These are phyloP conservation scores for Mycena metata DNA, from an alignment of 768 basidiomycete genomes.

Conservation along the genomic window DNA sequence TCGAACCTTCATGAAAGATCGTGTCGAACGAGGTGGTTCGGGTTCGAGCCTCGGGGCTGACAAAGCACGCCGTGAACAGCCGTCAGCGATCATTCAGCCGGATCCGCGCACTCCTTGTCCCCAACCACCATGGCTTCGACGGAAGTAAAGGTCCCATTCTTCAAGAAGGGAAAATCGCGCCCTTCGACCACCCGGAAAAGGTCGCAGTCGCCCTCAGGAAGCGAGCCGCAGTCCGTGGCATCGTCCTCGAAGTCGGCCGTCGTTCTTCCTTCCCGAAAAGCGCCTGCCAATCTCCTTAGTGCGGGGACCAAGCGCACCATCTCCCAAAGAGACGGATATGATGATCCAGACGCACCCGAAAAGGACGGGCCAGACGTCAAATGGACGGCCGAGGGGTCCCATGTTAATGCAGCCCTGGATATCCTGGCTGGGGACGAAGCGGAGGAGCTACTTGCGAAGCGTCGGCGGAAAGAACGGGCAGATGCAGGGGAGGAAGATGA, in stretches of 20 bases:
- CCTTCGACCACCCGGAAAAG: conserved; percentile 84
- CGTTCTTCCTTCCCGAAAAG: conserved; percentile 80
- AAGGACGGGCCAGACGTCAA: conserved; percentile 79
- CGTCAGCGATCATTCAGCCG: background rate
- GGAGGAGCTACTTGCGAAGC: conserved; percentile 81
- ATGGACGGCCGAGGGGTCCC: conserved; percentile 84
- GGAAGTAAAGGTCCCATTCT: conserved; percentile 80
- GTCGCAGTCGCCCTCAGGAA: conserved; percentile 71
- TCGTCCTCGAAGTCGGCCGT: conserved; percentile 76
- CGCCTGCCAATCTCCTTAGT: conserved; percentile 77
- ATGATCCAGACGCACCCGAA: conserved; percentile 63
- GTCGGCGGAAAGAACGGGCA: conserved; percentile 67
- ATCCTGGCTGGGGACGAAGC: conserved; percentile 88
- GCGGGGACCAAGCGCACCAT: conserved; percentile 79
- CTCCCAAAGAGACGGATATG: conserved; percentile 57
- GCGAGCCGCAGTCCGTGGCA: conserved; percentile 44
- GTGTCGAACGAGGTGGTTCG: background rate
- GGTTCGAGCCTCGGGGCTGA: background rate
- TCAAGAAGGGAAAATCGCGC: conserved; percentile 87
- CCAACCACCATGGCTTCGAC: conserved; percentile 54
- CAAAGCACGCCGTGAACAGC: conserved; percentile 6
- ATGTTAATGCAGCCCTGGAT: conserved; percentile 77
- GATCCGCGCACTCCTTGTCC: background rate
- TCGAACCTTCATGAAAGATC: conserved; percentile 24
- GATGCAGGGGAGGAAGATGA: conserved; percentile 67